Evolutionary conservation across 345 rosid species (phyloP), one percentile per base, ranked within the genome.

Genomic region (Anastatica hierochuntica): DNA sequence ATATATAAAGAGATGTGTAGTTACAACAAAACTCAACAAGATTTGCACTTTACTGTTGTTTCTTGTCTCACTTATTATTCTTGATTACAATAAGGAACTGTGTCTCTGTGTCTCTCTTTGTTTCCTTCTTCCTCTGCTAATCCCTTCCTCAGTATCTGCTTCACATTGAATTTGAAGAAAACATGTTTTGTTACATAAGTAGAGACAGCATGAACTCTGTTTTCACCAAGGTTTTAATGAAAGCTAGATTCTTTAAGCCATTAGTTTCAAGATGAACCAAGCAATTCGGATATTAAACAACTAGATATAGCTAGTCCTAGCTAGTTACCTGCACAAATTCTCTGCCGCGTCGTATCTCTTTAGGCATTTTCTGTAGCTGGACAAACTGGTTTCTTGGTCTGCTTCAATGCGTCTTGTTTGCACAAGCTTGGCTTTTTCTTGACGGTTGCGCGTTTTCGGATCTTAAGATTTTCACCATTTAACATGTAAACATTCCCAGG

Each of bases 401-500:
- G 66, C 50, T 58, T 67, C 44, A 39, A 11, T 33, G 56, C 50
- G 0, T 46, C 66, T 15, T 60, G 45, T 50, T 60, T 59, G 40
- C 45, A 39, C 61, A 46, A 33, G 38, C 44, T 46, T 46, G 71
- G 1, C 29, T 44, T 58, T 14, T 13, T 66, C 60, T 58, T 58
- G 37, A 20, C 43, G 43, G 27, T 13, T 44, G 50, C 36, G 15
- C 66, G 43, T 53, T 46, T 60, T 3, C 39, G 31, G 55, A 68
- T 63, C 65, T 71, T 77, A 7, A 85, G 81, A 53, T 70, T 78
- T 48, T 74, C 74, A 18, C 83, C 81, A 9, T 68, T 53, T 30
- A 83, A 76, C 82, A 83, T 85, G 77, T 76, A 84, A 15, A 37
- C 37, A 72, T 85, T 94, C 17, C 79, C 77, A 55, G 73, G 78